Evolutionary conservation across 768 basidiomycete genomes (phyloP), one percentile per base, ranked within the genome.

Genomic region (Phanerochaete sordida): DNA sequence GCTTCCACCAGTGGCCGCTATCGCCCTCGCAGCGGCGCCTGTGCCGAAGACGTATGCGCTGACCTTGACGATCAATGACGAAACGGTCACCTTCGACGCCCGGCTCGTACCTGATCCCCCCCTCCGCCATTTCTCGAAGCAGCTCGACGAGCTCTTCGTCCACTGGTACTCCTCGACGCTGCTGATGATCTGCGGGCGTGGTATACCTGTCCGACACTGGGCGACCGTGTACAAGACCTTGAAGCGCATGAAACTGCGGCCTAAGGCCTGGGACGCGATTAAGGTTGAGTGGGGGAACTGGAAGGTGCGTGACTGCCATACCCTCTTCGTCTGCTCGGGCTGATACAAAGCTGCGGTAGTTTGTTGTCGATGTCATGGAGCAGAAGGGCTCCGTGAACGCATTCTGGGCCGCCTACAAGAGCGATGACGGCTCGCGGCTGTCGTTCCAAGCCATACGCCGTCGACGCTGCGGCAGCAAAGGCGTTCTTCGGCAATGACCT

Each of bases 161-260:
- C 44, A 67, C 23, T 69, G 66, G 68, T 35, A 68, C 26, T 1
- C 26, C 8, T 66, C 68, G 0, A 28, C 39, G 16, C 45, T 62
- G 6, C 61, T 69, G 8, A 37, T 47, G 8, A 26, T 66, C 23
- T 45, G 44, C 26, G 65, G 62, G 3, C 51, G 26, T 3, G 60
- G 62, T 1, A 63, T 68, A 1, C 62, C 64, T 0, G 21, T 70
- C 52, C 63, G 65, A 27, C 57, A 64, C 56, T 68, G 66, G 69
- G 50, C 31, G 0, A 33, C 35, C 31, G 48, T 68, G 55, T 67
- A 63, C 58, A 63, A 65, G 57, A 63, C 0, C 35, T 23, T 27
- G 57, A 60, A 31, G 11, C 21, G 13, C 12, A 46, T 2, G 55
- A 45, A 45, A 19, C 12, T 49, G 12, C 24, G 28, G 48, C 48